Base-by-base conservation (phyloP, 2,329 filamentous ascomycete species). In the Ascochyta pisi region DNA sequence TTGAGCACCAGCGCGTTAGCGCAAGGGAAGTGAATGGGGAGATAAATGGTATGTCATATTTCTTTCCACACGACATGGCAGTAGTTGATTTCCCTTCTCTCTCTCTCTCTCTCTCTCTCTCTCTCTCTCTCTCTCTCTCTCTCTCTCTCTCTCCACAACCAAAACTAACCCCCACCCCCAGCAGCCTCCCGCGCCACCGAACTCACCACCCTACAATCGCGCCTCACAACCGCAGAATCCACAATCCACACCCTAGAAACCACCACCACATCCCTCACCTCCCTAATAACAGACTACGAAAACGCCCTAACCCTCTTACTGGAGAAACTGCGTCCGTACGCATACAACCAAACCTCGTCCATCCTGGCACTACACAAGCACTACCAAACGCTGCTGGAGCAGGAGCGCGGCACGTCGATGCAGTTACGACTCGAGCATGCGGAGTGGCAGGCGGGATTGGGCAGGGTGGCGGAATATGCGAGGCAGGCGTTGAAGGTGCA, bases 381-480 rank as follows among this genome's bases (percentile, higher is more conserved):
- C 69, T 83, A 83, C 70, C 76, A 77, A 19, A 58, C 60, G 1
- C 71, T 82, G 6, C 69, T 82, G 10, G 74, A 80, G 23, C 65
- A 76, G 39, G 75, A 78, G 33, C 76, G 80, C 40, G 70, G 69
- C 10, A 77, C 78, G 40, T 78, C 75, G 38, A 74, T 82, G 57
- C 75, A 81, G 48, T 67, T 81, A 49, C 73, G 81, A 37, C 66
- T 82, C 19, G 78, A 78, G 53, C 79, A 82, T 54, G 76, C 79
- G 44, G 76, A 77, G 41, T 82, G 80, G 80, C 81, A 83, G 63
- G 77, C 78, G 3, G 74, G 78, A 1, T 54, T 82, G 52, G 69
- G 74, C 7, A 63, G 78, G 4, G 71, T 82, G 23, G 77, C 77
- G 4, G 77, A 79, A 41, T 74, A 73, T 27, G 75, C 80, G 12